Base-by-base conservation (phyloP, 805 yeast species). In the Starmerella sirachaensis region DNA sequence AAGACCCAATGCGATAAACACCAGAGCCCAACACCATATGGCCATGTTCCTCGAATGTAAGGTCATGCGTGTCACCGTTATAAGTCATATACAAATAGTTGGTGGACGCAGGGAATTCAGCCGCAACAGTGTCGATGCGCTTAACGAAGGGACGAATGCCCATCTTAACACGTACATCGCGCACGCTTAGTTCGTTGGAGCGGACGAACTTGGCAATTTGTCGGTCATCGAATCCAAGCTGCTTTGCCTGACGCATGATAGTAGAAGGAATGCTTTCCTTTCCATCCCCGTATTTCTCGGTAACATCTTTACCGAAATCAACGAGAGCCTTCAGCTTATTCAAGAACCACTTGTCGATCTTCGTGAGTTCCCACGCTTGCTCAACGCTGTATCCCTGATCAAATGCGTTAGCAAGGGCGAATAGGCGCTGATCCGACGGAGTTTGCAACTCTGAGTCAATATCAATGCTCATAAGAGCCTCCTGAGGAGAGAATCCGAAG, bases 41-140 rank as follows among this genome's bases (percentile, higher is more conserved):
- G 60, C 96, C 96, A 48, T 85, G 76, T 48, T 88, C 96, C 50
- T 85, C 76, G 56, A 88, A 91, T n/a, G 67, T 58, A 43, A 91
- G 74, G 63, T 88, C 98, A 50, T 80, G 78, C 24, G 79, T 64
- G 50, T 81, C 85, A 33, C 94, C 97, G 56, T 83, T 86, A 67
- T 91, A 88, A 26, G 97, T 91, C 63, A 83, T 73, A 68, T 91
- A 88, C 62, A 88, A 68, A 64, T 88, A 88, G 68, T 88, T 88
- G 53, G 98, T 88, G 65, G 61, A 71, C 33, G 96, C 95, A 36
- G 98, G 98, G 74, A 88, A 91, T 64, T 88, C 98, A 35, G 98
- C 97, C 35, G 98, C 98, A 50, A 88, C 94, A 20, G 98, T 88
- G 68, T 88, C 98, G 55, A 88, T 91, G 63, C 86, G 94, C 63